Evolutionary conservation across 2,329 filamentous ascomycete species (phyloP).

Genomic region (Calonectria pseudoturangicola): DNA sequence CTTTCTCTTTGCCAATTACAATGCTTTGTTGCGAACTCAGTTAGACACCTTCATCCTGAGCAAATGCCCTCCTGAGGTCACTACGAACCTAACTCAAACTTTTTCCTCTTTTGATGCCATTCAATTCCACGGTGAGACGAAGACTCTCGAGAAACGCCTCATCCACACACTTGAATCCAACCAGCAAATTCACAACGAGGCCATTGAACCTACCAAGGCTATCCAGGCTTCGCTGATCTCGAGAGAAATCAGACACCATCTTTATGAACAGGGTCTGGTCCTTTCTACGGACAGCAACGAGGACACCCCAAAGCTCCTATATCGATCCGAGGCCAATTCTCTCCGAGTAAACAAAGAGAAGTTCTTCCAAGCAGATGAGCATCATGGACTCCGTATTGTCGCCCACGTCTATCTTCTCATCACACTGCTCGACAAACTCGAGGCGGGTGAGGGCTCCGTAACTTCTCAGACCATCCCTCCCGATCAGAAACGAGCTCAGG

Average conservation of each 20-base stretch:
- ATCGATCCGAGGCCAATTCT: slow-evolving; percentile 48
- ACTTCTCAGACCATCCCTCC: slow-evolving; percentile 39
- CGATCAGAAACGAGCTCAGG: slow-evolving; percentile 69
- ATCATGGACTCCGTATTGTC: slow-evolving; percentile 80
- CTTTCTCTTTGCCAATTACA: slow-evolving; percentile 90
- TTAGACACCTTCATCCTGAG: slow-evolving; percentile 83
- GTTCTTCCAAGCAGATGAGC: slow-evolving; percentile 74
- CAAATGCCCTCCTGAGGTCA: slow-evolving; percentile 71
- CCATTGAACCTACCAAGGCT: slow-evolving; percentile 80
- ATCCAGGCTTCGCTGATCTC: slow-evolving; percentile 86
- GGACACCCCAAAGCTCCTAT: slow-evolving; percentile 54
- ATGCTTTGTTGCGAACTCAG: slow-evolving; percentile 86
- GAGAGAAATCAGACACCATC: slow-evolving; percentile 73
- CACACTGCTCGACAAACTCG: slow-evolving; percentile 79
- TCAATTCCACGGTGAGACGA: slow-evolving; percentile 75
- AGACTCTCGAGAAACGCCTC: slow-evolving; percentile 74
- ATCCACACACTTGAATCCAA: slow-evolving; percentile 76
- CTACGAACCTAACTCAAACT: slow-evolving; percentile 73
- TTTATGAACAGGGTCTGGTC: slow-evolving; percentile 74
- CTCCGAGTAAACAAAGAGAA: slow-evolving; percentile 64
- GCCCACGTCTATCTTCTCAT: slow-evolving; percentile 80
- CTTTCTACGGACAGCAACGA: slow-evolving; percentile 52
- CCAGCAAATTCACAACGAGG: slow-evolving; percentile 73
- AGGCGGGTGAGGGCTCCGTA: slow-evolving; percentile 44
- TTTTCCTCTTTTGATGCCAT: slow-evolving; percentile 80